Base-by-base conservation (phyloP, 345 rosid genomes). In the Eucalyptus brandiana region DNA sequence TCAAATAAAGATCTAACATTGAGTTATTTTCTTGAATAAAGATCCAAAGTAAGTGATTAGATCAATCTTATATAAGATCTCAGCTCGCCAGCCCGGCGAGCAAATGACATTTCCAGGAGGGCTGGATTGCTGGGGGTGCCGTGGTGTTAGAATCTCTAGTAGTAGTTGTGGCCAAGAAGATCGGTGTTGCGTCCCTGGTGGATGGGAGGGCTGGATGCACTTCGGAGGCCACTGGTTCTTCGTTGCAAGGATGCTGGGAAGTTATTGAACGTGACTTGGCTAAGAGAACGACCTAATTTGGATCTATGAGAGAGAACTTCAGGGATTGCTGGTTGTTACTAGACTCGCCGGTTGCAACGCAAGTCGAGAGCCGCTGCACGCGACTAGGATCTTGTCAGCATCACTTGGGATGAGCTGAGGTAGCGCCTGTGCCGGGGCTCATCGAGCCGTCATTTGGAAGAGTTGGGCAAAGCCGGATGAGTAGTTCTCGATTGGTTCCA, bases 21-120 rank as follows among this genome's bases (percentile, higher is more conserved):
- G 12, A 21, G 28, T 0, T 54, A 54, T 54, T 54, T 54, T 54
- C 54, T 51, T 9, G 3, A 51, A 51, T 51, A 51, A 51, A 51
- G 1, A 51, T 51, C 0, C 0, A 2, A 2, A 50, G 1, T 16
- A 49, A 4, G 15, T 58, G n/a, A 26, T 5, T 58, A 24, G 6
- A 26, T 58, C n/a, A 26, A 58, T 58, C 7, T 60, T 26, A 58
- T 1, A 58, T 24, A 58, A 26, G 13, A 58, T 26, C 30, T 24
- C 7, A 58, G 28, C 65, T 24, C 0, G 2, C 6, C 30, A 2
- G 6, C 65, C 65, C 0, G 13, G 6, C 12, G 4, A 58, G 65
- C 65, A 58, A 58, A 12, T 60, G 67, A 26, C 67, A 60, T 60
- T 60, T 28, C 2, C n/a, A 11, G 67, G 67, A 60, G 67, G 67